These are phyloP conservation scores for Camelina sativa DNA, from an alignment of 345 rosid genomes.

Conservation along the genomic window DNA sequence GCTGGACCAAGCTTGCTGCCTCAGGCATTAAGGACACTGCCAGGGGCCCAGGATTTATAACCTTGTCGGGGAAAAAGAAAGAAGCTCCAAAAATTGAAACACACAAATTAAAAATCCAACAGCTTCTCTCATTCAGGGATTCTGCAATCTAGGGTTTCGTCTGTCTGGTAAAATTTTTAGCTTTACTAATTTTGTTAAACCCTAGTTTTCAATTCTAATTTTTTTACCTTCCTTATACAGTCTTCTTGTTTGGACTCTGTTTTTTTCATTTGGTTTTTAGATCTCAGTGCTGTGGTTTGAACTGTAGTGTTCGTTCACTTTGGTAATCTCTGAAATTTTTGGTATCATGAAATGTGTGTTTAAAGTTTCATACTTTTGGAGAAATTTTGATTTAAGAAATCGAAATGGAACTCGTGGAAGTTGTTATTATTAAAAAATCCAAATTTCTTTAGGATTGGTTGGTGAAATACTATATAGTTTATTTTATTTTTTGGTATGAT, in stretches of 20 bases:
- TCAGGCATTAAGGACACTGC: slow-evolving; percentile 26
- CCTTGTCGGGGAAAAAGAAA: slow-evolving; percentile 37
- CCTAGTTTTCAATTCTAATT: neutral
- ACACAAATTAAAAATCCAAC: neutral
- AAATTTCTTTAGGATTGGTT: slow-evolving; percentile 15
- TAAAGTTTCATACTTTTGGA: slow-evolving; percentile 19
- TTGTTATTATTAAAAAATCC: slow-evolving; percentile 12
- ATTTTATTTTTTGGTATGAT: neutral
- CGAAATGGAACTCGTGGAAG: neutral
- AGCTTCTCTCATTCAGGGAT: slow-evolving; percentile 6
- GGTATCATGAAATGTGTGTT: slow-evolving; percentile 15
- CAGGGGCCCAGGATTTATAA: slow-evolving; percentile 28
- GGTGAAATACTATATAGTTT: neutral
- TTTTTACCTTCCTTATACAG: slow-evolving; percentile 6
- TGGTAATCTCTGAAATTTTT: neutral
- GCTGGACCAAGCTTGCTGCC: slow-evolving; percentile 12
- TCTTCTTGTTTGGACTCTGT: slow-evolving; percentile 20
- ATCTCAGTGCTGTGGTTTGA: slow-evolving; percentile 16
- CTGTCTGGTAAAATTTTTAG: slow-evolving; percentile 9
- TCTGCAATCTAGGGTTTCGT: slow-evolving; percentile 24
- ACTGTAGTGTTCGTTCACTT: neutral
- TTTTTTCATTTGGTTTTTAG: slow-evolving; percentile 7
- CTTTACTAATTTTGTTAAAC: neutral
- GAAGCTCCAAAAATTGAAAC: slow-evolving; percentile 29
- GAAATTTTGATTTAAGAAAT: slow-evolving; percentile 11